A percentile compares a stretch with the other conserved stretches of the same genome.
Evolutionary conservation across 345 rosid species (phyloP).

Genomic region (Noccaea caerulescens): DNA sequence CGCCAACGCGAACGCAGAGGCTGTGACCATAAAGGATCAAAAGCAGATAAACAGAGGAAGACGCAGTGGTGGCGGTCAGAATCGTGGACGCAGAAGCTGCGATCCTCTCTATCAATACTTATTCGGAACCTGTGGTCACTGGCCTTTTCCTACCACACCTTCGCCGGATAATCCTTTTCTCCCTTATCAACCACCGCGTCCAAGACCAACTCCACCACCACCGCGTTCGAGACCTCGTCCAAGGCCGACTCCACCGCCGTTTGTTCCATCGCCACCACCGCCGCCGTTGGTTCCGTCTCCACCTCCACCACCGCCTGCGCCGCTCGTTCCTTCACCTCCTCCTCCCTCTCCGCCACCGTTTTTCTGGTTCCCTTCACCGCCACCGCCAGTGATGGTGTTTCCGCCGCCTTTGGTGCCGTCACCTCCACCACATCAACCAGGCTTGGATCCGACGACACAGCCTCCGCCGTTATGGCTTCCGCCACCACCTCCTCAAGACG

Average conservation of each 20-base stretch:
- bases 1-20: not conserved
- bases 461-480: slow-evolving; percentile 38
- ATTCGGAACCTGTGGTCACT: slow-evolving; percentile 56
- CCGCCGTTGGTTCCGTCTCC: slow-evolving; percentile 34
- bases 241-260: slow-evolving; percentile 18
- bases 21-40: not conserved
- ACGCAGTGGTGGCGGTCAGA: slow-evolving; percentile 29
- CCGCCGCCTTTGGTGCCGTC: slow-evolving; percentile 42
- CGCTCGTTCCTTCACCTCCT: slow-evolving; percentile 46
- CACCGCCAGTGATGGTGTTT: slow-evolving; percentile 39
- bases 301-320: slow-evolving; percentile 38
- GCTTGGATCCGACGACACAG: not conserved
- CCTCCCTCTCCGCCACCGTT: slow-evolving; percentile 43
- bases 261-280: slow-evolving; percentile 35
- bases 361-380: slow-evolving; percentile 37
- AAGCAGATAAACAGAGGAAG: slow-evolving; percentile 34
- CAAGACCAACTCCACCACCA: slow-evolving; percentile 15
- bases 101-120: slow-evolving; percentile 57
- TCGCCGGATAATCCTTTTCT: slow-evolving; percentile 54
- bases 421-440: slow-evolving; percentile 40
- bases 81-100: slow-evolving; percentile 44
- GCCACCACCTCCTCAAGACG: slow-evolving; percentile 8
- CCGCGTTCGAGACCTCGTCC: slow-evolving; percentile 32
- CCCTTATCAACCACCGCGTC: slow-evolving; percentile 42
- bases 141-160: slow-evolving; percentile 60